These are phyloP conservation scores for Myriosclerotinia curreyana DNA, from an alignment of 2,329 filamentous ascomycete species.

Conservation along the genomic window DNA sequence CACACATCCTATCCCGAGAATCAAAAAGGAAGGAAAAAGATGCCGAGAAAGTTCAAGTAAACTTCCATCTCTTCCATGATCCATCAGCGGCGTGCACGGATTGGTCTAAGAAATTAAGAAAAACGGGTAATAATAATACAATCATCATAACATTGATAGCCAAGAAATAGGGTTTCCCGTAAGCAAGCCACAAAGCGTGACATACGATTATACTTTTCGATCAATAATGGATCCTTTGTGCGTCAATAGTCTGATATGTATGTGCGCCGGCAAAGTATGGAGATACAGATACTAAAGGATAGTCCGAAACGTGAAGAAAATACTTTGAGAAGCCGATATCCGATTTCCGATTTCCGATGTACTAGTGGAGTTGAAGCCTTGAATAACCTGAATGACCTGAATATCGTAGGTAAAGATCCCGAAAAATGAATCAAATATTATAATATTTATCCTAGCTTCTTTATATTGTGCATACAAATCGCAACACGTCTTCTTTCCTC, in stretches of 20 bases:
- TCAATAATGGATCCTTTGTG: constrained; percentile 17
- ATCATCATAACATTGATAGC: not conserved
- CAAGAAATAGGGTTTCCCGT: not conserved
- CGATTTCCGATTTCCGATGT: constrained; percentile 16
- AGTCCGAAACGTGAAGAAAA: not conserved
- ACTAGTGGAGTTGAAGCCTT: not conserved
- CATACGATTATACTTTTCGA: constrained; percentile 4
- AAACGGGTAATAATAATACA: not conserved
- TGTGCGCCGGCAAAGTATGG: constrained; percentile 18
- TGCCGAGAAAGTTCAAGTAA: not conserved
- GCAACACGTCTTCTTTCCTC: not conserved
- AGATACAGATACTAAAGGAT: too few relatives aligned
- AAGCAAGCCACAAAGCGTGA: constrained; percentile 19
- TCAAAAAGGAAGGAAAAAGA: not conserved
- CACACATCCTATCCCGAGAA: not conserved
- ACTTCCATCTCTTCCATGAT: not conserved
- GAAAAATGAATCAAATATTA: too few relatives aligned
- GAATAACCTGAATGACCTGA: too few relatives aligned
- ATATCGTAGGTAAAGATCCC: too few relatives aligned
- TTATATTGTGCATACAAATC: not conserved
- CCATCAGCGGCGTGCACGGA: constrained; percentile 3
- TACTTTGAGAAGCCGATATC: constrained; percentile 9
- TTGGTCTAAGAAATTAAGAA: not conserved
- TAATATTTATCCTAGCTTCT: not conserved
- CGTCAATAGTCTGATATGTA: constrained; percentile 13